phyloP scores from a whole-genome alignment of 148 eudicot species.

The Silene uniflora region DNA sequence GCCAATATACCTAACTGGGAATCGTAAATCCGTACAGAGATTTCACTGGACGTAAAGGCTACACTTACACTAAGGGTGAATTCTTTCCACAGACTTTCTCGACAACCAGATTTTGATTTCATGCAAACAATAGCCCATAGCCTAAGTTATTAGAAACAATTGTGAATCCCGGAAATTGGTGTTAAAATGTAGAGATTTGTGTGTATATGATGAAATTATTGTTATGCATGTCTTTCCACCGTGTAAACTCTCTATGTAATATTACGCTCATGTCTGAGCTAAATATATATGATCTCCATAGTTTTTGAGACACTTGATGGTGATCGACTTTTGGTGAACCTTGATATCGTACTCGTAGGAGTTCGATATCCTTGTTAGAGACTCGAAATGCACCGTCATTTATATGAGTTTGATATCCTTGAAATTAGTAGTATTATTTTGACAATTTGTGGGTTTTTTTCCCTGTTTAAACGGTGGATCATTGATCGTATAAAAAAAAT shows the following conservation, averaged over 20 bases:
- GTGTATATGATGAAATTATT: neutral
- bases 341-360: no score
- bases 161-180: neutral
- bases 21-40: constrained; percentile 17
- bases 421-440: no score
- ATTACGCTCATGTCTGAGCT: no score
- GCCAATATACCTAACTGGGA: constrained; percentile 88
- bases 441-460: no score
- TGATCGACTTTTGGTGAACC: neutral
- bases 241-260: neutral
- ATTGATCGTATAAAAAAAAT: no score
- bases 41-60: neutral
- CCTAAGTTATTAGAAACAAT: neutral
- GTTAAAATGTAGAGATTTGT: constrained; percentile 8
- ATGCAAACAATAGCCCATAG: neutral
- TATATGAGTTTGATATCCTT: no score
- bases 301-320: neutral
- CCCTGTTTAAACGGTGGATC: no score
- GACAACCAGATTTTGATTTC: neutral
- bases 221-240: neutral
- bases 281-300: neutral
- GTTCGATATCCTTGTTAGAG: no score
- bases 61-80: no score
- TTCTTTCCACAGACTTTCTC: neutral
- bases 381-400: no score